Evolutionary conservation across 2,329 filamentous ascomycete species (phyloP), one percentile per base, ranked within the genome.

Genomic region (Aspergillus caelatus): DNA sequence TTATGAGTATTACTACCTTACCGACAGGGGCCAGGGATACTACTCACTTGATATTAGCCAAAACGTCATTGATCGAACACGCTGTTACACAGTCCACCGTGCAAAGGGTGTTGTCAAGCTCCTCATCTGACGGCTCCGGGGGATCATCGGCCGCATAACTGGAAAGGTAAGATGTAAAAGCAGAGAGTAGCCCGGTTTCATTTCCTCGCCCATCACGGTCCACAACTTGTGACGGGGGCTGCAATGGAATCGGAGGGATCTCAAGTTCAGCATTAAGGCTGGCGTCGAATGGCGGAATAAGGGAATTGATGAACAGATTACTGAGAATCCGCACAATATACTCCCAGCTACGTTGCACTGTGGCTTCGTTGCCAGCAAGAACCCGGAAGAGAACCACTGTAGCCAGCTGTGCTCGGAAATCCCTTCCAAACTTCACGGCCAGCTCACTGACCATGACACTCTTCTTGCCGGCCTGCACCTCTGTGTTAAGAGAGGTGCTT

Each of bases 391-490:
- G 83, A n/a, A 99, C 92, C 58, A 98, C 88, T 9, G 93, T 97
- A 8, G 95, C 94, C 60, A 99, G 83, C 76, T 99, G 94, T 43
- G 94, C 94, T 74, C 94, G 90, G 79, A 96, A 94, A 76, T 99
- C 93, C 68, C 94, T 86, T 46, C 95, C 95, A 73, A 99, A 93
- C 74, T 96, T 94, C 64, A 99, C 95, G 53, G 96, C 94, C 67
- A 97, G 88, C 81, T 98, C 94, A 76, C 94, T 98, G 69, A 99
- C 96, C 95, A 99, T 99, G 62, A 99, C 93, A 72, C 90, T 95
- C 77, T 91, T 94, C 68, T 95, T 91, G 1, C 91, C 92, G 14
- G 90, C 93, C 77, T 98, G 94, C 2, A 99, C 92, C 77, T 98
- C 95, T 0, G 96, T 98, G 74, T 99, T 99, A 32, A 99, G 84